Conservation (phyloP, 2,329 filamentous ascomycete species). For the Diaporthe sp. region DNA sequence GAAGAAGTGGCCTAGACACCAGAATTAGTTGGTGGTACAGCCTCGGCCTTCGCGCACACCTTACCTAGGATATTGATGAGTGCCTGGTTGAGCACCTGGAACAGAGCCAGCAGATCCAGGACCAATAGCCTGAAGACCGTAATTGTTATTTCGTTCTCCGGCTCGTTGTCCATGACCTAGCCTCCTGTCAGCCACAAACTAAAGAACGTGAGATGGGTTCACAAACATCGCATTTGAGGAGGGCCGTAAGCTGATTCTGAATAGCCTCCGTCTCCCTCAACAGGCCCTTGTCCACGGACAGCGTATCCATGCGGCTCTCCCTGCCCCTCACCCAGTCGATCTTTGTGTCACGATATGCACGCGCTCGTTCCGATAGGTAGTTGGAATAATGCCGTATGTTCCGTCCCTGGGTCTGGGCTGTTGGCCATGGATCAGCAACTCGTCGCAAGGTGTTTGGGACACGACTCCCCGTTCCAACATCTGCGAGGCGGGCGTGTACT, state of each 20-base stretch:
- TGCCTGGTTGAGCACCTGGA: constrained; percentile 95
- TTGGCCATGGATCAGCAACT: constrained; percentile 44
- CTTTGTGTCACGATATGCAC: constrained; percentile 86
- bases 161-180: constrained; percentile 84
- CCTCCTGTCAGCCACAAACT: constrained; percentile 26
- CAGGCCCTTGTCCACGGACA: constrained; percentile 92
- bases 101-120: constrained; percentile 88
- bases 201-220: background rate
- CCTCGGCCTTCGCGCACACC: constrained; percentile 46
- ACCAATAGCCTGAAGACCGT: constrained; percentile 94
- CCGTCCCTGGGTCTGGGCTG: constrained; percentile 93
- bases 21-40: constrained; percentile 42
- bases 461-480: background rate
- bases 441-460: background rate
- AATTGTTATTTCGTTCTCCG: constrained; percentile 96
- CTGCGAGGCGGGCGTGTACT: constrained; percentile 51
- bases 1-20: constrained; percentile 86
- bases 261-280: constrained; percentile 92
- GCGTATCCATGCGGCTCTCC: constrained; percentile 85
- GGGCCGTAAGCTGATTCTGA: constrained; percentile 86
- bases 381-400: constrained; percentile 94
- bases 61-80: constrained; percentile 96
- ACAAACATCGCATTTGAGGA: constrained; percentile 91
- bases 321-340: constrained; percentile 90
- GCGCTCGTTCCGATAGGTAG: constrained; percentile 87